Conservation (phyloP, 2,329 filamentous ascomycete species). For the Cordyceps pruinosa region DNA sequence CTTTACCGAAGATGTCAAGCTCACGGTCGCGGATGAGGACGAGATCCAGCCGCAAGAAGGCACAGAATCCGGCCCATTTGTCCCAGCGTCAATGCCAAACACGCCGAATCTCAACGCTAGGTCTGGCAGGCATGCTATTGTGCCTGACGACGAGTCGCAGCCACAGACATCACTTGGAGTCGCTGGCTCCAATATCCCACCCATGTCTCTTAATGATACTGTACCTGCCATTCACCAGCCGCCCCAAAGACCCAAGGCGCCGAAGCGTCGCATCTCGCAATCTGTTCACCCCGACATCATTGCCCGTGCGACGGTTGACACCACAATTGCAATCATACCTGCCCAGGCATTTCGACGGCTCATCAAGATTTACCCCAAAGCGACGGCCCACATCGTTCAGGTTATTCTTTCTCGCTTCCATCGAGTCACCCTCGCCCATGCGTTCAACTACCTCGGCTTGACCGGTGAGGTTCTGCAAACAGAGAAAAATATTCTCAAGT, state of each 20-base stretch:
- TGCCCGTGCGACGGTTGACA: constrained; percentile 91
- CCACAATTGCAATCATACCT: constrained; percentile 96
- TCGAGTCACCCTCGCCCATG: constrained; percentile 87
- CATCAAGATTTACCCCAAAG: constrained; percentile 90
- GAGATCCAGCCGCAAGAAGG: constrained; percentile 16
- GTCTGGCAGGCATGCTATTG: constrained; percentile 10
- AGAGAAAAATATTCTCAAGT: constrained; percentile 89
- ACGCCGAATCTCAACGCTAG: constrained; percentile 32
- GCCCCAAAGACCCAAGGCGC: constrained; percentile 30
- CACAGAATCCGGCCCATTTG: constrained; percentile 24
- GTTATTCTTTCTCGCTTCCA: constrained; percentile 93
- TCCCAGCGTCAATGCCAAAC: constrained; percentile 31
- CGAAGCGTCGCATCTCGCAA: constrained; percentile 46
- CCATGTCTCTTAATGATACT: constrained; percentile 59
- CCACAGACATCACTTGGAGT: not conserved
- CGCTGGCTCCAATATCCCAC: constrained; percentile 54
- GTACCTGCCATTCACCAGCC: constrained; percentile 20
- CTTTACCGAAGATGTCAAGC: constrained; percentile 88
- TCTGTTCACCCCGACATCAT: constrained; percentile 96
- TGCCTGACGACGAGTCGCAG: not conserved
- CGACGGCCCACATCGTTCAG: constrained; percentile 94
- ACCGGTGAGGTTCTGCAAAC: constrained; percentile 88
- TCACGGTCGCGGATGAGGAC: constrained; percentile 64
- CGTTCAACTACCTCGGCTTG: constrained; percentile 87
- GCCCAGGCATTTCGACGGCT: constrained; percentile 90